phyloP scores from a whole-genome alignment of 1,284 basidiomycete genomes.

The Puccinia hordei region DNA sequence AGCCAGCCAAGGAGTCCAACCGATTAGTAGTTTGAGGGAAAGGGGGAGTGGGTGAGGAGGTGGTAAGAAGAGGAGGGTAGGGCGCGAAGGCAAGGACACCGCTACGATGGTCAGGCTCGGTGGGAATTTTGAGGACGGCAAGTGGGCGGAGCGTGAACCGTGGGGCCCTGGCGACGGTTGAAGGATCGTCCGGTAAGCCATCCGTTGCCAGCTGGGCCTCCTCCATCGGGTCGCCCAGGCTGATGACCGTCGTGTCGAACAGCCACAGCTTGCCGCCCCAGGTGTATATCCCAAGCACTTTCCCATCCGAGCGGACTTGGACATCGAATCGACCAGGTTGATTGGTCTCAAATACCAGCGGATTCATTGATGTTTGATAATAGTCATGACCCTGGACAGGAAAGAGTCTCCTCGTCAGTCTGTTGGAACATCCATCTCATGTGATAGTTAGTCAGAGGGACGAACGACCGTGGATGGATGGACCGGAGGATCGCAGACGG shows the following conservation, averaged over 20 bases:
- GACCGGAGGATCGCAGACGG: background rate
- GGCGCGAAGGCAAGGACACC: constrained; percentile 39
- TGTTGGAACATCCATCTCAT: background rate
- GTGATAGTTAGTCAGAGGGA: background rate
- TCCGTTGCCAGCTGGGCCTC: background rate
- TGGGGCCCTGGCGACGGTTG: background rate
- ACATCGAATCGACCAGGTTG: constrained; percentile 40
- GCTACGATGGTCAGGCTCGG: constrained; percentile 24
- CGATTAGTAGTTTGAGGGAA: background rate
- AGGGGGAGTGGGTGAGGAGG: background rate
- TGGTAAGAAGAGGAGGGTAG: background rate
- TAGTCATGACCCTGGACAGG: background rate
- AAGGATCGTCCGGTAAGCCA: too few species aligned
- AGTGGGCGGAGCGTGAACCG: constrained; percentile 6
- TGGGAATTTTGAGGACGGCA: constrained; percentile 25
- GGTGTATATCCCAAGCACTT: constrained; percentile 31
- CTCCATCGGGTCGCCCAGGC: background rate
- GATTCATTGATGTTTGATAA: constrained; percentile 9
- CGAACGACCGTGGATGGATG: background rate
- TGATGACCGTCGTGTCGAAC: constrained; percentile 4
- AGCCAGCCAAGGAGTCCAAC: constrained; percentile 1
- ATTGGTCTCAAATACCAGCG: constrained; percentile 15
- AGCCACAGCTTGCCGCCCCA: constrained; percentile 45
- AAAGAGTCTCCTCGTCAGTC: background rate
- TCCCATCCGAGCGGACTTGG: constrained; percentile 42